Percentiles rank a stretch among this genome's conserved stretches.
These are phyloP conservation scores for Gossypium davidsonii DNA, from an alignment of 441 rosid genomes.

Conservation along the genomic window DNA sequence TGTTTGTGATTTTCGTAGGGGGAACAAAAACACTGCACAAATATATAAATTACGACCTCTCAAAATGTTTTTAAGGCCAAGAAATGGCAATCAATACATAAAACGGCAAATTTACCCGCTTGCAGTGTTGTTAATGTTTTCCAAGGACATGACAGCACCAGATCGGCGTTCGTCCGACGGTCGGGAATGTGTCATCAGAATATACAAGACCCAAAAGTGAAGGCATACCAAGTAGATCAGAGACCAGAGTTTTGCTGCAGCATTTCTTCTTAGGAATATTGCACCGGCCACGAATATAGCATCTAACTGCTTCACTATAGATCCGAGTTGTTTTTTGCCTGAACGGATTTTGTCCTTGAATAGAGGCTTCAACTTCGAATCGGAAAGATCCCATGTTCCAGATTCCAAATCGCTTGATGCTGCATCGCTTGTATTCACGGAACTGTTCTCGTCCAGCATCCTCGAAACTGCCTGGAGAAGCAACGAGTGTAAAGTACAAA, in stretches of 20 bases:
- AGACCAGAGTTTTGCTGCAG: slow-evolving; percentile 72
- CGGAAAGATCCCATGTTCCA: slow-evolving; percentile 48
- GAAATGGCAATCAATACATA: neutral
- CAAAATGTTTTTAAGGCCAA: slow-evolving; percentile 21
- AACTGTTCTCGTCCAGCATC: slow-evolving; percentile 66
- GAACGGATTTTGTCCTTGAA: slow-evolving; percentile 58
- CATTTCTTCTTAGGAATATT: slow-evolving; percentile 66
- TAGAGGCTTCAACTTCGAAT: slow-evolving; percentile 47
- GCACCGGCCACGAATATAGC: slow-evolving; percentile 70
- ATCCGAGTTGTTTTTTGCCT: slow-evolving; percentile 69
- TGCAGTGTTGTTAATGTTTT: slow-evolving; percentile 58
- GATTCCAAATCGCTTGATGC: slow-evolving; percentile 58
- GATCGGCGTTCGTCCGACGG: slow-evolving; percentile 44
- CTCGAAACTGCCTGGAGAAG: slow-evolving; percentile 62
- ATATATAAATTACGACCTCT: slow-evolving; percentile 9
- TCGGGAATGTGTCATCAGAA: slow-evolving; percentile 46
- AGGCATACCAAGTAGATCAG: slow-evolving; percentile 62
- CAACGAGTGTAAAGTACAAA: neutral
- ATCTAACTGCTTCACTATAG: slow-evolving; percentile 63
- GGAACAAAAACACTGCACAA: slow-evolving; percentile 11
- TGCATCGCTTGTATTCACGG: slow-evolving; percentile 23
- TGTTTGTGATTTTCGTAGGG: neutral
- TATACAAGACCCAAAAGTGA: slow-evolving; percentile 93
- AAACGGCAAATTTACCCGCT: slow-evolving; percentile 23
- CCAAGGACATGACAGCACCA: slow-evolving; percentile 77